Conservation (phyloP, 441 rosid genomes). For the Gossypium davidsonii region DNA sequence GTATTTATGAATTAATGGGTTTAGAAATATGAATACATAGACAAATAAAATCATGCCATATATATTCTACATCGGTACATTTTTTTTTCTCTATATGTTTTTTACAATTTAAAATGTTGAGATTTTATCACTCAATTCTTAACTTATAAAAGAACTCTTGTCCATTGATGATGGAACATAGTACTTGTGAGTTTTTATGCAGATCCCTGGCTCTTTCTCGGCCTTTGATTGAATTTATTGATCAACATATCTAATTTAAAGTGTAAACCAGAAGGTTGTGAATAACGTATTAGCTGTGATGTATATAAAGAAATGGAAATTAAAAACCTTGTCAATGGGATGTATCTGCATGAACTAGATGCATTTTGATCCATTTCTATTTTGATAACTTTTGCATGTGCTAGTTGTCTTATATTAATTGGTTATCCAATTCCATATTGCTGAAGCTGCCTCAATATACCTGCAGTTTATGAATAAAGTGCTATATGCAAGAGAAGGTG, state of each 20-base stretch:
- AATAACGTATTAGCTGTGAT: background rate
- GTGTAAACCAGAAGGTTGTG: background rate
- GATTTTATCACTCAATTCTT: background rate
- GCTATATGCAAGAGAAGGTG: constrained; percentile 96
- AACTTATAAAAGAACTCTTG: background rate
- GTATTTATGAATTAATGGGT: background rate
- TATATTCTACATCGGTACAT: background rate
- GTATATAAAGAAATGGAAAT: background rate
- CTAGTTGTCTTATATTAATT: background rate
- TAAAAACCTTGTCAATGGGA: background rate
- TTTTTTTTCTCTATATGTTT: background rate
- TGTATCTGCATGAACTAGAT: background rate
- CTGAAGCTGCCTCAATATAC: constrained; percentile 21
- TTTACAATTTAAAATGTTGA: background rate
- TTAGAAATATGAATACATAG: background rate
- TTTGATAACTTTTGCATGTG: background rate
- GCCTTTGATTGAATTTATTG: background rate
- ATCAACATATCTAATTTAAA: background rate
- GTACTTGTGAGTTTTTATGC: background rate
- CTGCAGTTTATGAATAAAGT: constrained; percentile 98
- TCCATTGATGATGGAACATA: background rate
- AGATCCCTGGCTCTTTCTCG: background rate
- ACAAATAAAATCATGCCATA: background rate
- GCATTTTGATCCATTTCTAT: background rate
- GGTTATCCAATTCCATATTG: constrained; percentile 8